Base-by-base conservation (phyloP, 192 early-diverging fungal species). In the Coemansia sp. region DNA sequence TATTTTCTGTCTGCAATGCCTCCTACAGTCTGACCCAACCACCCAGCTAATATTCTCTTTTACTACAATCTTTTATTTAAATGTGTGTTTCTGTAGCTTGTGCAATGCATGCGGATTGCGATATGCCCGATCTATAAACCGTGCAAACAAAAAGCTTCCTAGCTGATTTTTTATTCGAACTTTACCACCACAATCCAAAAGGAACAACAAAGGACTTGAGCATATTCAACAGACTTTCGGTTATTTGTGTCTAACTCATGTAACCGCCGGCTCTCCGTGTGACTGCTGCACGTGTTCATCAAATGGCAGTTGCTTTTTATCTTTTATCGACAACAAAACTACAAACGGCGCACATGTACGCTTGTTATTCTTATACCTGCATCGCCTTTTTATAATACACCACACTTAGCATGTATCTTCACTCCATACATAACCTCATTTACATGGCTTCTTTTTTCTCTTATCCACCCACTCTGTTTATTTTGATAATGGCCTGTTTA, bases 31-130 rank as follows among this genome's bases (percentile, higher is more conserved):
- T n/a, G n/a, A n/a, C n/a, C n/a, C n/a, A n/a, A n/a, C n/a, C n/a
- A n/a, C n/a, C n/a, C n/a, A n/a, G 32, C 33, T 49, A 7, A 33
- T 25, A 3, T 4, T 2, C 38, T 18, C 25, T n/a, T 10, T 51
- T 49, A 32, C 32, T 55, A 18, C 50, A 20, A 12, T 14, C 7
- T 7, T 30, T 61, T 17, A 3, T 16, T n/a, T n/a, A 4, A 48
- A 61, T 45, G 11, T 20, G 6, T 45, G 32, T 5, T 18, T 18
- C 17, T 76, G 64, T 82, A 82, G 80, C 49, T 73, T 85, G 5
- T 85, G 83, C 67, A 85, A 85, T 60, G 83, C 83, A 29, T 85
- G 83, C 51, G 83, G 83, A 30, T 51, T 85, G 48, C 64, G 83
- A 22, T 84, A 84, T 48, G 73, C 83, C 18, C 75, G 83, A 55